A percentile compares a stretch with the other conserved stretches of the same genome.
Conservation (phyloP, 2,329 filamentous ascomycete species). For the Metarhizium album region DNA sequence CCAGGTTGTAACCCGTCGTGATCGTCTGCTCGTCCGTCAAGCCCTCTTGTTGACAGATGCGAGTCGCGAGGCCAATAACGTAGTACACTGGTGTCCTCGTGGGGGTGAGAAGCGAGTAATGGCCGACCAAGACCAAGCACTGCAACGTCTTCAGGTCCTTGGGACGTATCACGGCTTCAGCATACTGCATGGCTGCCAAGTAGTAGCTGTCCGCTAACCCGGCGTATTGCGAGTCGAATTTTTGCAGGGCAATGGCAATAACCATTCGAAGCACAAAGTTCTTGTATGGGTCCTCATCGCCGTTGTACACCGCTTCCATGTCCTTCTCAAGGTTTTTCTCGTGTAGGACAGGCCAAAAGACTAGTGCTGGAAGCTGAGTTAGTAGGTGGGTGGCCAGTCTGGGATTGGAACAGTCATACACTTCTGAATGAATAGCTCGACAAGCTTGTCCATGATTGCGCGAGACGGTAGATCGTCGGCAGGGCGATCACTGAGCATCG, state of each 20-base stretch:
- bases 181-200: constrained; percentile 71
- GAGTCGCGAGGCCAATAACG: constrained; percentile 76
- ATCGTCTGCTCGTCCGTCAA: constrained; percentile 86
- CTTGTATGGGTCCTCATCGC: constrained; percentile 66
- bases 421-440: constrained; percentile 80
- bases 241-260: constrained; percentile 89
- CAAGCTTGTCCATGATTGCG: constrained; percentile 62
- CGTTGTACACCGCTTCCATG: constrained; percentile 69
- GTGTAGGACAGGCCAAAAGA: constrained; percentile 79
- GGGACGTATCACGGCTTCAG: constrained; percentile 73
- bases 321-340: constrained; percentile 69
- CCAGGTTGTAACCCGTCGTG: constrained; percentile 47
- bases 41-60: constrained; percentile 81
- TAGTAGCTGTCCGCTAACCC: constrained; percentile 93
- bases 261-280: constrained; percentile 88
- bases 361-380: constrained; percentile 51
- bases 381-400: constrained; percentile 6
- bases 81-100: constrained; percentile 90
- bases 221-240: constrained; percentile 80
- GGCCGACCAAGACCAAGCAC: constrained; percentile 75
- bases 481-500: constrained; percentile 76
- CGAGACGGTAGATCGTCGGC: constrained; percentile 65
- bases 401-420: constrained; percentile 36
- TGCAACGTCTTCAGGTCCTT: constrained; percentile 88
- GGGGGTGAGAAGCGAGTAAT: constrained; percentile 86